phyloP scores from a whole-genome alignment of 2,329 filamentous ascomycete species.

The Colletotrichum lindemuthianum region DNA sequence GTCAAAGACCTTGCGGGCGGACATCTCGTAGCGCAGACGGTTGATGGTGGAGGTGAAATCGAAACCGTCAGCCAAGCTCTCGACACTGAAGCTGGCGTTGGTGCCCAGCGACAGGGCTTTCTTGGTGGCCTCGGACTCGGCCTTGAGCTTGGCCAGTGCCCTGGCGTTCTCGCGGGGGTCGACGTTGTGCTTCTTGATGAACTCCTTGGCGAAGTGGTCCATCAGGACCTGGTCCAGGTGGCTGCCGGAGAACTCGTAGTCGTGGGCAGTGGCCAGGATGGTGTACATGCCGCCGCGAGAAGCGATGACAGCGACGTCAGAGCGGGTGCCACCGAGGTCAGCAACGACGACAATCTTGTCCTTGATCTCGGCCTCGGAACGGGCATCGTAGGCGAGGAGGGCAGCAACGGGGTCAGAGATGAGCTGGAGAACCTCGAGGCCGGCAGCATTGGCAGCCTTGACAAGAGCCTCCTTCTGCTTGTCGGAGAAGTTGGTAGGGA shows the following conservation, averaged over 20 bases:
- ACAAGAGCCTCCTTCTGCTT: constrained; percentile 85
- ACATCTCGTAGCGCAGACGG: constrained; percentile 89
- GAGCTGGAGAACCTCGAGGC: constrained; percentile 89
- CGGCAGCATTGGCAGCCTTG: constrained; percentile 81
- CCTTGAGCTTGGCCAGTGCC: constrained; percentile 89
- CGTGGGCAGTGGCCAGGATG: constrained; percentile 90
- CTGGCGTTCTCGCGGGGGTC: constrained; percentile 86
- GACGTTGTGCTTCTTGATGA: constrained; percentile 93
- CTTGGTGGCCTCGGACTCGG: constrained; percentile 91
- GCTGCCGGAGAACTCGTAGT: constrained; percentile 90
- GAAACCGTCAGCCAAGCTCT: constrained; percentile 87
- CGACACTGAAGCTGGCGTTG: constrained; percentile 91
- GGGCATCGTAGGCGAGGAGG: constrained; percentile 89
- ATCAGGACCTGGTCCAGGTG: constrained; percentile 91
- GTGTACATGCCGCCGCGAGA: constrained; percentile 97
- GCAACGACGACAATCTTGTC: constrained; percentile 95
- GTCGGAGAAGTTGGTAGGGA: constrained; percentile 93
- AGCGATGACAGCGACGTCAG: constrained; percentile 89
- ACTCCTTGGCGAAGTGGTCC: constrained; percentile 98
- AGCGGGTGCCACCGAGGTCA: constrained; percentile 91
- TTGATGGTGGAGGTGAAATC: constrained; percentile 95
- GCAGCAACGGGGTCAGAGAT: constrained; percentile 92
- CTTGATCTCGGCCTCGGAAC: constrained; percentile 75
- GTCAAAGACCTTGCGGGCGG: constrained; percentile 86
- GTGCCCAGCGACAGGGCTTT: constrained; percentile 89